Base-by-base conservation (phyloP, 345 rosid species). In the Lepidium didymum region DNA sequence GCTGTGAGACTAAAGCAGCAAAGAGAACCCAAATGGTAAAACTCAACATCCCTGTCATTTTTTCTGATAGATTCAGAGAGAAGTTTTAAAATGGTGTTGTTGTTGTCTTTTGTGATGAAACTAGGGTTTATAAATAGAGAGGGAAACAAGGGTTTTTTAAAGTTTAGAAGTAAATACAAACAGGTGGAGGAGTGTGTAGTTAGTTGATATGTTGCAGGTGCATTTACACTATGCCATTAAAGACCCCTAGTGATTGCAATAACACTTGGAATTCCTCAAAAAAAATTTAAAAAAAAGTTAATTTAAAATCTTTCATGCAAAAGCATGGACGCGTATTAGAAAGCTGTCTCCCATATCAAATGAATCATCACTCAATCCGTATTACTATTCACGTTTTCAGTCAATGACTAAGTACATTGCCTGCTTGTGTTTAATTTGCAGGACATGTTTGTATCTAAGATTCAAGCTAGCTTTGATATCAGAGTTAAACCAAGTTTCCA, bases 171-270 rank as follows among this genome's bases (percentile, higher is more conserved):
- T 92, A 80, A 92, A 86, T 89, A 79, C 62, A 49, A 77, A 82
- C 84, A 81, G 91, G 86, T 82, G 83, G 77, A 75, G 65, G 77
- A 77, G 86, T 69, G 59, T 72, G 88, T 53, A 64, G 96, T 90
- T 89, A 78, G 96, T 85, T 87, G 95, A 85, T 82, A 68, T 60
- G 62, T 66, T 77, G 84, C 85, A 81, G 86, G 79, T 59, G 85
- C 92, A 89, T 90, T 89, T 81, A 89, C 80, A 63, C 52, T 52
- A 47, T 40, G 3, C 35, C 42, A 56, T 75, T 75, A 68, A 68
- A 75, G 56, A 68, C 60, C 44, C 69, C 21, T 36, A 29, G 65
- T 62, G 59, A 62, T 68, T 68, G 40, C 47, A 60, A 67, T 52
- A 66, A 52, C 63, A 67, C 73, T 67, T 49, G 12, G n/a, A 59